Evolutionary conservation across 176 grass and related monocot species (phyloP), one percentile per base, ranked within the genome.

Genomic region (Musa schizocarpa): DNA sequence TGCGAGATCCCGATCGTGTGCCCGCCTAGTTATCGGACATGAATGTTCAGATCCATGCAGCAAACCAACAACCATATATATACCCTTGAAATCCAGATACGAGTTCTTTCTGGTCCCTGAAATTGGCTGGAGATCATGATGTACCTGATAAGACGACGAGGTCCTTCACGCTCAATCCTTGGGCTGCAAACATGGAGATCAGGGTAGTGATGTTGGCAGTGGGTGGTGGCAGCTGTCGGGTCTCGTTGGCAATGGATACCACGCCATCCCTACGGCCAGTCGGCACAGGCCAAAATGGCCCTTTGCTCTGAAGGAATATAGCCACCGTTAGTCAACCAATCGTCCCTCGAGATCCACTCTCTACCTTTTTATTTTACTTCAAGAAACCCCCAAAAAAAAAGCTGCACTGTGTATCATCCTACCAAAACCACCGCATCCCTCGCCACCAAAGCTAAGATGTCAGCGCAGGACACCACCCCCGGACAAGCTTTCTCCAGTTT

Each of bases 361-460:
- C 29, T 29, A 29, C 29, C 29, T 29, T 29, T 29, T 3, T 3
- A 29, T 29, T 29, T 29, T 3, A 29, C 13, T 13, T 17, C 2
- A 58, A 58, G 54, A 58, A 17, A 58, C 13, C 54, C 0, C 2
- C 5, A 24, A 24, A 24, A 24, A 24, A 11, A 48, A 13, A 1
- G 14, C 10, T 43, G 65, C 26, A 22, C 14, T 49, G 6, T 13
- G 16, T 9, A 0, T 7, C 3, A 43, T 29, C 65, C 76, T 96
- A 96, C 93, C 85, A 96, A 77, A 29, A 90, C 69, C 26, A 92
- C 93, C 19, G 85, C 93, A 81, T 96, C 93, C 80, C 93, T 90
- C 48, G 87, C 89, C n/a, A 92, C 87, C 54, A 92, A 52, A 74
- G 93, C 81, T 65, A 96, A 8, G 76, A 88, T 77, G 79, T 96